Evolutionary conservation across 441 rosid genomes (phyloP).

Genomic region (Arabidopsis hybrid): DNA sequence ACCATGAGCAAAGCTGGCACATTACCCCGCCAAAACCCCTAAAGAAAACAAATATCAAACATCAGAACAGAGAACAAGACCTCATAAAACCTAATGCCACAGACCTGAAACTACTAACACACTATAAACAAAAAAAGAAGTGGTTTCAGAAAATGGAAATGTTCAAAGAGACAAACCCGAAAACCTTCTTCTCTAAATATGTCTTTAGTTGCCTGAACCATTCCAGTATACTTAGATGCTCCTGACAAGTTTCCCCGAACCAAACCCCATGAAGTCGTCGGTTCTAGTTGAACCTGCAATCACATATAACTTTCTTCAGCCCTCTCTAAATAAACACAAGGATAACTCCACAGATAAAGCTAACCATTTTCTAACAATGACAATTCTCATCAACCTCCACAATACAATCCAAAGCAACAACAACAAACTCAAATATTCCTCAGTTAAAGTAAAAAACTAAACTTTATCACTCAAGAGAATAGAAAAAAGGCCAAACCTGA

Average conservation of each 20-base stretch:
- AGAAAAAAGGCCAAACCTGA: conserved; percentile 57
- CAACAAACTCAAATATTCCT: not conserved
- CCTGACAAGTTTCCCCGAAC: conserved; percentile 51
- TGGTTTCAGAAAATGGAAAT: not conserved
- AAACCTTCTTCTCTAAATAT: conserved; percentile 94
- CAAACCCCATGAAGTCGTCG: conserved; percentile 80
- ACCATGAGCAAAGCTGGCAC: conserved; percentile 99
- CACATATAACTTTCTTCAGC: conserved; percentile 13
- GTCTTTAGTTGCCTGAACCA: conserved; percentile 87
- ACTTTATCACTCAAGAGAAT: conserved; percentile 6
- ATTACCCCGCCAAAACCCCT: conserved; percentile 99
- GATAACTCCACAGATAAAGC: not conserved
- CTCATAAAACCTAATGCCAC: not conserved
- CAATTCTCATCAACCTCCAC: not conserved
- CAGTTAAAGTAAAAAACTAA: conserved; percentile 8
- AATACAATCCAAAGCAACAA: not conserved
- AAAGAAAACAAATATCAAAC: conserved; percentile 43
- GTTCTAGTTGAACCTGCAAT: conserved; percentile 94
- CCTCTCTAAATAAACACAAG: not conserved
- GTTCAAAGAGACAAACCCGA: conserved; percentile 59
- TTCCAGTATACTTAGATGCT: conserved; percentile 89
- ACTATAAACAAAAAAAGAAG: not conserved
- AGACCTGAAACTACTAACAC: not conserved
- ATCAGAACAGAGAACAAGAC: conserved; percentile 21
- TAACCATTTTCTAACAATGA: not conserved